phyloP scores from a whole-genome alignment of 2,329 filamentous ascomycete species.

The Orbilia javanica region DNA sequence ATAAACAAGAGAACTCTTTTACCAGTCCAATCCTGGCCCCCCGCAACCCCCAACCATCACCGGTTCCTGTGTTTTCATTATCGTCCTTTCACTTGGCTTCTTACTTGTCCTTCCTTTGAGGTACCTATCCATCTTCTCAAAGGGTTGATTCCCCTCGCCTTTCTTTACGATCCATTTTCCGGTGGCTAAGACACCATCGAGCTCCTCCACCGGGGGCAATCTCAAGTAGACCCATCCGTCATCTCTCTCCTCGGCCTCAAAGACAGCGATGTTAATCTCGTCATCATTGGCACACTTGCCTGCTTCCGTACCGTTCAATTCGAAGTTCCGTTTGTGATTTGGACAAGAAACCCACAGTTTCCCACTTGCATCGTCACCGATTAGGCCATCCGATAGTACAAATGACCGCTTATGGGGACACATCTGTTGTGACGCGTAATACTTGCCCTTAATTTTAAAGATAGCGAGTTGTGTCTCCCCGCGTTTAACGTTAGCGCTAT shows the following conservation, averaged over 20 bases:
- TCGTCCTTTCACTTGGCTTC: conserved; percentile 42
- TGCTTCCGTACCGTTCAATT: conserved; percentile 74
- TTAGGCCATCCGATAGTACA: conserved; percentile 84
- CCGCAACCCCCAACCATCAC: conserved; percentile 47
- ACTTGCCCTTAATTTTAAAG: conserved; percentile 83
- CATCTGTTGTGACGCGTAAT: conserved; percentile 92
- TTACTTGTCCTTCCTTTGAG: conserved; percentile 69
- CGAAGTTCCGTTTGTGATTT: conserved; percentile 89
- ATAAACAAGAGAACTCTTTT: not conserved
- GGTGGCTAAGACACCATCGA: conserved; percentile 83
- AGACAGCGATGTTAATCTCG: conserved; percentile 83
- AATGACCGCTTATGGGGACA: conserved; percentile 93
- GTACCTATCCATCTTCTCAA: conserved; percentile 67
- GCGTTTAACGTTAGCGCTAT: conserved; percentile 81
- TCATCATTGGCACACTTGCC: conserved; percentile 82
- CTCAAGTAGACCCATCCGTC: conserved; percentile 85
- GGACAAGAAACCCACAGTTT: conserved; percentile 90
- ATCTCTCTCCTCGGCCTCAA: conserved; percentile 78
- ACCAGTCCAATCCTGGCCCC: conserved; percentile 48
- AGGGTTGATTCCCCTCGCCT: conserved; percentile 70
- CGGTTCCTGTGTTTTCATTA: conserved; percentile 47
- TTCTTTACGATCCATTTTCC: conserved; percentile 82
- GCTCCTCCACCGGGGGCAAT: conserved; percentile 82
- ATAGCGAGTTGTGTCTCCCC: conserved; percentile 90
- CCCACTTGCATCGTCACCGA: conserved; percentile 74